These are phyloP conservation scores for Kodamaea kakaduensis DNA, from an alignment of 805 yeast species.

Conservation along the genomic window DNA sequence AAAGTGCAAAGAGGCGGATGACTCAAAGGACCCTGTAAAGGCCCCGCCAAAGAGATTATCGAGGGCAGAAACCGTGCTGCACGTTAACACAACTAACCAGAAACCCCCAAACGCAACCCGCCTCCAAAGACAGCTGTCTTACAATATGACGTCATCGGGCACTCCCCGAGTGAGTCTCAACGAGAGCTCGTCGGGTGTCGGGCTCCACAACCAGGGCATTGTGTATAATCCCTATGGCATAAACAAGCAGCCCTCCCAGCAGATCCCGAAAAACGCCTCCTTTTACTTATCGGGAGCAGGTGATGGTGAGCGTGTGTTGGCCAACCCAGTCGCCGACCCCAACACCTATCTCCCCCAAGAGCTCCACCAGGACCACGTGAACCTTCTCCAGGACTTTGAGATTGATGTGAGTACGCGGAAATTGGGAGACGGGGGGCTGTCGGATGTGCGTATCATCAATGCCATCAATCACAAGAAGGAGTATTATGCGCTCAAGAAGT, in stretches of 20 bases:
- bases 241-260: constrained; percentile 27
- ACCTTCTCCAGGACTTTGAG: constrained; percentile 54
- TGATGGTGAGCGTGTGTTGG: constrained; percentile 47
- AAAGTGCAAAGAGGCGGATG: background rate
- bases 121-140: constrained; percentile 3
- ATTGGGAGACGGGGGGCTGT: constrained; percentile 71
- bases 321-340: constrained; percentile 63
- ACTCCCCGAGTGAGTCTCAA: constrained; percentile 7
- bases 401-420: constrained; percentile 37
- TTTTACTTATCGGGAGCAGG: constrained; percentile 26
- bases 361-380: constrained; percentile 44
- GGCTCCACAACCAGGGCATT: constrained; percentile 25
- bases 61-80: constrained; percentile 35
- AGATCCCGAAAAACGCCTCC: constrained; percentile 22
- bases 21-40: background rate
- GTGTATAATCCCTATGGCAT: constrained; percentile 66
- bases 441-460: constrained; percentile 51
- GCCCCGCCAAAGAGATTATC: constrained; percentile 12
- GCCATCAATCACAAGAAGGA: constrained; percentile 38
- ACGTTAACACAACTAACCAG: constrained; percentile 29
- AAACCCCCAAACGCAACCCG: constrained; percentile 11
- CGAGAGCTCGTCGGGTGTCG: constrained; percentile 3
- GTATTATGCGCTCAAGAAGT: constrained; percentile 62
- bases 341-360: constrained; percentile 57
- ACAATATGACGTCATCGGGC: constrained; percentile 1